Evolutionary conservation across 2,329 filamentous ascomycete genomes (phyloP), one percentile per base, ranked within the genome.

Genomic region (Ceratocystis diversiconidia): DNA sequence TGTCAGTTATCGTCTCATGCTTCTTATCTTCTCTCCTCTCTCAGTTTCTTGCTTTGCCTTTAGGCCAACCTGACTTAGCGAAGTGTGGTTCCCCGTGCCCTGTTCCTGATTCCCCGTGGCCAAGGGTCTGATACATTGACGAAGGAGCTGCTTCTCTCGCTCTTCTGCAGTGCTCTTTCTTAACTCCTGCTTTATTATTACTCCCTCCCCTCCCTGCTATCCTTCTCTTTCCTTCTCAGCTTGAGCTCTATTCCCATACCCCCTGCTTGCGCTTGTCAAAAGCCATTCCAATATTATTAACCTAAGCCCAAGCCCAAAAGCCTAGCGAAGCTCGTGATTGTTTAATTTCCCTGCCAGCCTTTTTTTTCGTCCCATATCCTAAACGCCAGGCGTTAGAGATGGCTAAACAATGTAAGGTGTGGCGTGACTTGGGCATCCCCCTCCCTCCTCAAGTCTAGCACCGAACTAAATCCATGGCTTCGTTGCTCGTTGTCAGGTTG

Each of bases 311-410:
- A 41, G 36, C 36, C 36, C 36, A 41, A 15, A 15, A 50, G 48
- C 19, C 48, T 25, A 41, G n/a, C 48, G 22, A 50, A 50, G 48
- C 19, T 30, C 28, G 59, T 44, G 22, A 61, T 43, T 28, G 6
- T 43, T 61, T 22, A 43, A 41, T 41, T 61, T 43, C 22, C 32
- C 41, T 44, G 32, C 12, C 59, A 28, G 36, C 12, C 32, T 48
- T 30, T 28, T 28, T 44, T 62, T 62, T 62, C 61, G 44, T 62
- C 61, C 61, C 61, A 62, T 62, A 62, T 68, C 62, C 64, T 60
- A 62, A 66, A 60, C 67, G 62, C 48, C 30, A 55, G 62, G 63
- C 52, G 44, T 62, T 36, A 25, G 22, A 43, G 22, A n/a, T 57
- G 25, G 52, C 25, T 25, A 61, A 50, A 60, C 59, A 50, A 52